phyloP scores from a whole-genome alignment of 2,329 filamentous ascomycete species.

The Aspergillus neoniger region DNA sequence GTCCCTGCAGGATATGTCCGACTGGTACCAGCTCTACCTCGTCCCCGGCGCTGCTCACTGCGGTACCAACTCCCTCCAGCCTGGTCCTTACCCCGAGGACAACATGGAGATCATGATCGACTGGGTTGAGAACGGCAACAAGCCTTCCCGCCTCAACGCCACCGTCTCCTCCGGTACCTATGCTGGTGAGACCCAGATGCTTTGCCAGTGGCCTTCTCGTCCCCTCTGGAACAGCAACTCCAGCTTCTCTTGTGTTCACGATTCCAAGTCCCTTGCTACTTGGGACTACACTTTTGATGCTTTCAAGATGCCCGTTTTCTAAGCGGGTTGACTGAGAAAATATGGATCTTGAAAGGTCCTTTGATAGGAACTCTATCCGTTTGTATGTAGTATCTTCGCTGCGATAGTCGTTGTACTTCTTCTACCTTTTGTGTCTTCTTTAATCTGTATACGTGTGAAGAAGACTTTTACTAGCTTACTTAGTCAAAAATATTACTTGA shows the following conservation, averaged over 20 bases:
- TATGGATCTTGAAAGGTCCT: background rate
- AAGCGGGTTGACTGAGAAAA: background rate
- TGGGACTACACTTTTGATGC: slow-evolving; percentile 21
- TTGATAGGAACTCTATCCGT: background rate
- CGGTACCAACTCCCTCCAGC: slow-evolving; percentile 48
- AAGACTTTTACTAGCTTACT: background rate
- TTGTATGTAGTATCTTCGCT: background rate
- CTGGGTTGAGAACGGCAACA: slow-evolving; percentile 55
- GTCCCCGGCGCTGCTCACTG: slow-evolving; percentile 59
- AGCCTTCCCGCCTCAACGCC: slow-evolving; percentile 49
- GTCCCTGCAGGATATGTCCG: slow-evolving; percentile 45
- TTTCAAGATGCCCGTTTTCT: slow-evolving; percentile 22
- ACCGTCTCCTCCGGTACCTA: slow-evolving; percentile 37
- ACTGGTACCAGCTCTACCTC: slow-evolving; percentile 59
- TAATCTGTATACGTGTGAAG: background rate
- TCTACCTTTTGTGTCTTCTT: background rate
- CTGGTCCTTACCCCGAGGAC: slow-evolving; percentile 49
- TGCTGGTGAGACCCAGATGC: slow-evolving; percentile 35
- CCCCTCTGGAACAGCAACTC: slow-evolving; percentile 30
- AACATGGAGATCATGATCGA: slow-evolving; percentile 52
- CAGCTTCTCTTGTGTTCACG: slow-evolving; percentile 17
- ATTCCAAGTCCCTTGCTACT: slow-evolving; percentile 20
- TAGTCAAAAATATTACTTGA: background rate
- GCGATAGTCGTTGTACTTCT: background rate
- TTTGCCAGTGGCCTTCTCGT: slow-evolving; percentile 39